Evolutionary conservation across 139 green algal species (phyloP).

Genomic region (Spirogloea muscicola): DNA sequence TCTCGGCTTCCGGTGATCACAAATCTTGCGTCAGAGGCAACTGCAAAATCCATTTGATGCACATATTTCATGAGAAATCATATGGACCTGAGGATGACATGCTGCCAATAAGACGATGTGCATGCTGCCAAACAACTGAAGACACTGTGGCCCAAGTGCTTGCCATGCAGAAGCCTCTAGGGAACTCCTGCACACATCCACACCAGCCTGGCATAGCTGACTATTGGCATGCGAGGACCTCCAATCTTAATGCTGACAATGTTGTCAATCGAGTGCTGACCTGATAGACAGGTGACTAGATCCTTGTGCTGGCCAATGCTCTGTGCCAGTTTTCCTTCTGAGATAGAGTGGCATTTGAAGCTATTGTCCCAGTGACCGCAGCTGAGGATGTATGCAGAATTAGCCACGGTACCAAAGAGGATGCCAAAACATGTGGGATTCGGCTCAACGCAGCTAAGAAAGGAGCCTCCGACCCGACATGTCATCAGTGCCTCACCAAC

Average conservation of each 20-base stretch:
- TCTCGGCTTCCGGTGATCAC: conserved; percentile 59
- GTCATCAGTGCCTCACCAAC: background rate
- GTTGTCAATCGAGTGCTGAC: background rate
- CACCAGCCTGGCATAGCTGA: background rate
- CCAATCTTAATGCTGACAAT: background rate
- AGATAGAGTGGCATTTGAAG: conserved; percentile 21
- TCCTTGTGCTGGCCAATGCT: conserved; percentile 59
- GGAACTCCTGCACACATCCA: no score
- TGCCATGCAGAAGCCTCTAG: no score
- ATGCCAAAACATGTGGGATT: conserved; percentile 6
- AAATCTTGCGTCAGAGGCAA: conserved; percentile 22
- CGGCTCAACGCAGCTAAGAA: background rate
- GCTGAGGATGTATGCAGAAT: conserved; percentile 15
- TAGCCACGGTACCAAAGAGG: background rate
- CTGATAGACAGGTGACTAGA: conserved; percentile 59
- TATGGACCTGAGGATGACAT: background rate
- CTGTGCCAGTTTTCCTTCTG: conserved; percentile 49
- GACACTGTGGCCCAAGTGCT: no score
- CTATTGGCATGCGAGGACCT: background rate
- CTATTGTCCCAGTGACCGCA: conserved; percentile 39
- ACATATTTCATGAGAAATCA: background rate
- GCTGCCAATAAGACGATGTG: background rate
- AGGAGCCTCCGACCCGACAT: conserved; percentile 2
- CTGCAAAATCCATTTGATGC: conserved; percentile 10
- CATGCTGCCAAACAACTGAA: no score